A percentile compares a stretch with the other conserved stretches of the same genome.
These are phyloP conservation scores for Cladophialophora immunda DNA, from an alignment of 2,329 filamentous ascomycete species.

Conservation along the genomic window DNA sequence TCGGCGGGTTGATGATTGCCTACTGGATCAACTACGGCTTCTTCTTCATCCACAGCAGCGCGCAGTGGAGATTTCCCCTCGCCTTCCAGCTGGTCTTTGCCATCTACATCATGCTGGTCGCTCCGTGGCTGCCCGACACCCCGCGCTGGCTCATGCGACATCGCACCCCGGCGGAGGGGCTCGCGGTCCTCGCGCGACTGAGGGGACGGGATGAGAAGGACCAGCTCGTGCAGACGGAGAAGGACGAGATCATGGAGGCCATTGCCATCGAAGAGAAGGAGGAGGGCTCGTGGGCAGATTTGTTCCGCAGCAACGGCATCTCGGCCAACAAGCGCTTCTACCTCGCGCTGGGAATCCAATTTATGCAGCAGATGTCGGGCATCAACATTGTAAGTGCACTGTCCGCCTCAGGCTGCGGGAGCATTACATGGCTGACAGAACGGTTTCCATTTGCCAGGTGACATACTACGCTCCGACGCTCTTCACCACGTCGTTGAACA, in stretches of 20 bases:
- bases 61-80: slow-evolving; percentile 31
- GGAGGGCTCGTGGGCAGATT: slow-evolving; percentile 46
- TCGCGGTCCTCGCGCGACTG: slow-evolving; percentile 53
- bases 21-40: slow-evolving; percentile 30
- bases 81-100: slow-evolving; percentile 48
- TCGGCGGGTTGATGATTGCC: slow-evolving; percentile 28
- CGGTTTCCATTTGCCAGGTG: slow-evolving; percentile 43
- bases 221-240: slow-evolving; percentile 45
- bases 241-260: slow-evolving; percentile 50
- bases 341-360: slow-evolving; percentile 51
- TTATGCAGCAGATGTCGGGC: slow-evolving; percentile 55
- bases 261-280: slow-evolving; percentile 41
- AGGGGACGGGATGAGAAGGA: slow-evolving; percentile 43
- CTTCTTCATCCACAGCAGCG: slow-evolving; percentile 16
- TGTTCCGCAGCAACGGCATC: slow-evolving; percentile 44
- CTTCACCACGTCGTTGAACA: slow-evolving; percentile 44
- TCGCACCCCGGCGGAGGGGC: slow-evolving; percentile 61
- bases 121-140: slow-evolving; percentile 52
- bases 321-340: slow-evolving; percentile 57
- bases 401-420: background rate
- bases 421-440: background rate
- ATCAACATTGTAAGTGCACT: slow-evolving; percentile 50
- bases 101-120: slow-evolving; percentile 52
- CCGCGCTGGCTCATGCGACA: slow-evolving; percentile 59
- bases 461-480: slow-evolving; percentile 52